Conservation (phyloP, 2,329 filamentous ascomycete genomes). For the Westerdykella aurantiaca region DNA sequence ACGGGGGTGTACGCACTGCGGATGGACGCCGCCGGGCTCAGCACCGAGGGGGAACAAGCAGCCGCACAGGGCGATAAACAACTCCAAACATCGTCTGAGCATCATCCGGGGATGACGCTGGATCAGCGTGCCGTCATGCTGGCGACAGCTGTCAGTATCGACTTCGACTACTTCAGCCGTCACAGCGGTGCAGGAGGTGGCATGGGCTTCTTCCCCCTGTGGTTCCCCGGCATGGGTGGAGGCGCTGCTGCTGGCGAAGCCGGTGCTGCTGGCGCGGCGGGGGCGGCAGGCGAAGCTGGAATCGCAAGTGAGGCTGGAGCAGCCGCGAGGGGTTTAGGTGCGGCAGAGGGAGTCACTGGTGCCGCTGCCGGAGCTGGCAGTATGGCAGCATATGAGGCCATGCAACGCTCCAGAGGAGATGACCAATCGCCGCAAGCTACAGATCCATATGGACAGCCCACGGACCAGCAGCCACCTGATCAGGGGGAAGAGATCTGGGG, state of each 20-base stretch:
- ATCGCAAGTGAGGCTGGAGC: conserved; percentile 46
- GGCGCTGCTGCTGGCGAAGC: conserved; percentile 31
- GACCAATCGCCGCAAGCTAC: conserved; percentile 23
- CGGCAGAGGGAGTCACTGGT: conserved; percentile 35
- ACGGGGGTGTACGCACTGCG: conserved; percentile 59
- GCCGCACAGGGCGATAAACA: conserved; percentile 4
- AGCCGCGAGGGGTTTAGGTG: conserved; percentile 35
- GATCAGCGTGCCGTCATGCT: conserved; percentile 63
- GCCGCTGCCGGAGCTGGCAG: conserved; percentile 50
- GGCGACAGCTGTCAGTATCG: conserved; percentile 58
- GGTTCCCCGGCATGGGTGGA: conserved; percentile 46
- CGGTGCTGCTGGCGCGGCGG: conserved; percentile 37
- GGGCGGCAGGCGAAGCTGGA: conserved; percentile 40
- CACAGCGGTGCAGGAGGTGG: conserved; percentile 47
- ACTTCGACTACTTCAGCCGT: conserved; percentile 63
- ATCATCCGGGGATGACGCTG: conserved; percentile 53
- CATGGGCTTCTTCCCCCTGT: conserved; percentile 42
- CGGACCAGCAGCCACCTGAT: conserved; percentile 16
- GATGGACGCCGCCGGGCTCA: conserved; percentile 54
- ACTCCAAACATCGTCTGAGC: conserved; percentile 2
- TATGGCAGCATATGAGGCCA: conserved; percentile 59
- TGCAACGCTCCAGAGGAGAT: conserved; percentile 48
- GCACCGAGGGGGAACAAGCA: conserved; percentile 29
- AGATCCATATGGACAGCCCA: conserved; percentile 17
- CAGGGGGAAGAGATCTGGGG: conserved; percentile 26